Evolutionary conservation across 306 rosid species (phyloP).

Genomic region (Lathyrus oleraceus): DNA sequence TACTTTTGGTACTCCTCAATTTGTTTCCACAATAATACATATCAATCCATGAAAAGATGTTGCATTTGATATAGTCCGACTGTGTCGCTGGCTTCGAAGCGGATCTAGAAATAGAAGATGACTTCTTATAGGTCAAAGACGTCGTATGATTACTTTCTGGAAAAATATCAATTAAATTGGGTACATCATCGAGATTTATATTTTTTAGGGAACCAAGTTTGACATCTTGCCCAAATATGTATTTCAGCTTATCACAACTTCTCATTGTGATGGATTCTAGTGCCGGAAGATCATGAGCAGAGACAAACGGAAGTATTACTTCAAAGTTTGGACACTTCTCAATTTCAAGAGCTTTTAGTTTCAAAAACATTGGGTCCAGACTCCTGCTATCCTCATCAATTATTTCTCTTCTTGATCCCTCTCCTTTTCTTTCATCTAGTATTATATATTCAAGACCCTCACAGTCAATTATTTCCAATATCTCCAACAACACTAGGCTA

Average conservation of each 20-base stretch:
- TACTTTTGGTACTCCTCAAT: not conserved
- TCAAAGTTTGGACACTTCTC: fast-evolving
- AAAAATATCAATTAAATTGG: conserved; percentile 5
- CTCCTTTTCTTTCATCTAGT: not conserved
- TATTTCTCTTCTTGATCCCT: not conserved
- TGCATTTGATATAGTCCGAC: not conserved
- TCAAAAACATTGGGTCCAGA: not conserved
- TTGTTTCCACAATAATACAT: not conserved
- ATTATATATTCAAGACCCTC: not conserved
- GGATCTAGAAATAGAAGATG: not conserved
- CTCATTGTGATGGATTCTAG: not conserved
- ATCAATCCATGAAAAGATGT: not conserved
- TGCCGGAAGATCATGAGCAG: not conserved
- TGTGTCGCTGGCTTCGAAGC: not conserved
- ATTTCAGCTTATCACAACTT: not conserved
- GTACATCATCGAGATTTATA: fast-evolving
- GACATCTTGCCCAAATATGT: conserved; percentile 2
- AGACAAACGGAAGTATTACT: not conserved
- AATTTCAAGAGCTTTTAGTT: not conserved
- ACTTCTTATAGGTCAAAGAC: not conserved
- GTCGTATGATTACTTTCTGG: not conserved
- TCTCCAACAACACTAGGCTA: not conserved
- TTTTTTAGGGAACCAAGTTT: not conserved
- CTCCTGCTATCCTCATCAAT: not conserved
- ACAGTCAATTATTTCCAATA: not conserved